A percentile compares a stretch with the other conserved stretches of the same genome.
Conservation (phyloP, 257 asterid genomes). For the Thymus mandschuricus region DNA sequence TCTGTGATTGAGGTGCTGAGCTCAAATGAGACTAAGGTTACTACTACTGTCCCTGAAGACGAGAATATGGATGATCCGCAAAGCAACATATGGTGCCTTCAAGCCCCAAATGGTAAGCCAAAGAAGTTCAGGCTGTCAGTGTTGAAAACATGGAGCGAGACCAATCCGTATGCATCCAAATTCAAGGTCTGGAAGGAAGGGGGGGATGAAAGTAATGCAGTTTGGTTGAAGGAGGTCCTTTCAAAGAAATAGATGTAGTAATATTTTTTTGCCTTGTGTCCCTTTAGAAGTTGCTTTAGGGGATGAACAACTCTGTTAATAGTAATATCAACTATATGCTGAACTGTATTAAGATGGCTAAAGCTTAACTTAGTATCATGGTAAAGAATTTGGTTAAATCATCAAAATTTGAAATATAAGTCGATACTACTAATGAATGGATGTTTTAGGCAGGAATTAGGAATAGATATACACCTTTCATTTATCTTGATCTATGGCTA, state of each 20-base stretch:
- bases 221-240: constrained; percentile 42
- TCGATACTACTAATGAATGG: too few relatives aligned
- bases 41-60: neutral
- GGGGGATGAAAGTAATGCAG: constrained; percentile 41
- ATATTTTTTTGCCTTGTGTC: neutral
- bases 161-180: constrained; percentile 21
- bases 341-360: too few relatives aligned
- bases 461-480: too few relatives aligned
- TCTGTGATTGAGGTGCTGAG: constrained; percentile 29
- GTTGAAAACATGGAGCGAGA: constrained; percentile 40
- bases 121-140: constrained; percentile 30
- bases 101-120: constrained; percentile 36
- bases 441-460: too few relatives aligned
- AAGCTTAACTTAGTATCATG: too few relatives aligned
- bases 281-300: neutral
- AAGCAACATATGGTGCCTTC: constrained; percentile 34
- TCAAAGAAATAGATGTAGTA: constrained; percentile 18
- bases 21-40: neutral
- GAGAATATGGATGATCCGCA: constrained; percentile 24
- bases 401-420: too few relatives aligned
- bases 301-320: neutral
- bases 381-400: too few relatives aligned
- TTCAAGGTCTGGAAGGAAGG: constrained; percentile 54
- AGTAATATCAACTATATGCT: neutral
- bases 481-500: too few relatives aligned